phyloP scores from a whole-genome alignment of 495 filamentous ascomycete genomes.

The Xylaria sp. region DNA sequence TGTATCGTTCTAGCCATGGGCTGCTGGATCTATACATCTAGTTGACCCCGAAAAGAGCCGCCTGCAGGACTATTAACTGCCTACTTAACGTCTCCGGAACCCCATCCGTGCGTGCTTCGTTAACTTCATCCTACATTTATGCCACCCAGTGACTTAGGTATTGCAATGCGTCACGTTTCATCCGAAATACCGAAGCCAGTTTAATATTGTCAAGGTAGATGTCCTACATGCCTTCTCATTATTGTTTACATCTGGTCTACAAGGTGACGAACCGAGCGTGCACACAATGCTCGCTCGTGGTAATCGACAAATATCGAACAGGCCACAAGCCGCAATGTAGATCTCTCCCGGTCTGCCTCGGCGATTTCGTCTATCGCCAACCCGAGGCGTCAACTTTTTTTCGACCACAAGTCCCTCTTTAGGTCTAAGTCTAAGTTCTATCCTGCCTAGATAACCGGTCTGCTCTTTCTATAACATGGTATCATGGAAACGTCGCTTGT shows the following conservation, averaged over 20 bases:
- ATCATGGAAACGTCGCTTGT: slow-evolving; percentile 28
- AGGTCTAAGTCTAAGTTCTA: slow-evolving; percentile 33
- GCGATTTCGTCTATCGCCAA: not conserved
- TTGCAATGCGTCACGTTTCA: not conserved
- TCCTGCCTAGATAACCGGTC: slow-evolving; percentile 27
- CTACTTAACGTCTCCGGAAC: not conserved
- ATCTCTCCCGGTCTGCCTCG: not conserved
- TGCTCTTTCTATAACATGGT: slow-evolving; percentile 32
- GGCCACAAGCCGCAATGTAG: not conserved
- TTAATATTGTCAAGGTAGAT: not conserved
- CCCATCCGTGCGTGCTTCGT: not conserved
- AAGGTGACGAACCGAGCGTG: slow-evolving; percentile 9
- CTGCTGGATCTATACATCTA: not conserved
- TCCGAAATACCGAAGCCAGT: not conserved
- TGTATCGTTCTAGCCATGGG: not conserved
- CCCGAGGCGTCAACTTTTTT: not conserved
- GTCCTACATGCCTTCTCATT: not conserved
- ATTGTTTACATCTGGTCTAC: slow-evolving; percentile 8
- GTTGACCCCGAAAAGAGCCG: not conserved
- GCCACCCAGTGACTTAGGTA: not conserved
- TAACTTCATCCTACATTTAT: not conserved
- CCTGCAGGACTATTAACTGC: not conserved
- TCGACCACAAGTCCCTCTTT: not conserved
- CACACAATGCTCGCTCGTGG: not conserved
- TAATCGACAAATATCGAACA: not conserved